Conservation (phyloP, 192 early-diverging fungal species). For the Geranomyces michiganensis region DNA sequence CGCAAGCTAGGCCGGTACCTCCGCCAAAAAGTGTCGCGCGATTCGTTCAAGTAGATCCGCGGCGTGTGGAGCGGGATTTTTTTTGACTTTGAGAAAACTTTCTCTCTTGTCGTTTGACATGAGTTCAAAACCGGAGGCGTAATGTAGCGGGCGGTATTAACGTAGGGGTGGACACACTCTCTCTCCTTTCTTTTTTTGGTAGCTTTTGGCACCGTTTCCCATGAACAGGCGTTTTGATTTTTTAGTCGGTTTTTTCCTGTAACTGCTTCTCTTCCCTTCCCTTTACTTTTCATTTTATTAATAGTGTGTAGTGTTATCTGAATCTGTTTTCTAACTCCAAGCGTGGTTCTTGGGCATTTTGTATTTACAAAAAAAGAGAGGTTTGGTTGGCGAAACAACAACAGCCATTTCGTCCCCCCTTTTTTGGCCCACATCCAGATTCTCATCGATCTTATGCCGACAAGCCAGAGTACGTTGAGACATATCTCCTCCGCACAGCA, state of each 20-base stretch:
- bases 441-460: too few species aligned
- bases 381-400: too few species aligned
- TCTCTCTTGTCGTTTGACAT: neutral
- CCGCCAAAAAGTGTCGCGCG: neutral
- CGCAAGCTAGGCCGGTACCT: conserved; percentile 8
- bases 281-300: neutral
- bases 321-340: too few species aligned
- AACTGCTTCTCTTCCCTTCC: neutral
- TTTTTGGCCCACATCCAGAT: too few species aligned
- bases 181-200: neutral
- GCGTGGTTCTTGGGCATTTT: too few species aligned
- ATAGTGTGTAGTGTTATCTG: neutral
- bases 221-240: neutral
- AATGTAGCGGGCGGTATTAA: neutral
- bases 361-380: too few species aligned
- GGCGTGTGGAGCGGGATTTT: too few species aligned
- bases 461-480: too few species aligned
- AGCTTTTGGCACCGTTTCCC: neutral
- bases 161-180: neutral
- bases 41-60: neutral
- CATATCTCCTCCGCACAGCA: too few species aligned
- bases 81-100: neutral
- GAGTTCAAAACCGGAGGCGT: neutral
- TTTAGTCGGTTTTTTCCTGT: neutral
- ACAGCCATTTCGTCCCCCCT: too few species aligned